These are phyloP conservation scores for Aspergillus clavatus DNA, from an alignment of 2,329 filamentous ascomycete species.

Conservation along the genomic window DNA sequence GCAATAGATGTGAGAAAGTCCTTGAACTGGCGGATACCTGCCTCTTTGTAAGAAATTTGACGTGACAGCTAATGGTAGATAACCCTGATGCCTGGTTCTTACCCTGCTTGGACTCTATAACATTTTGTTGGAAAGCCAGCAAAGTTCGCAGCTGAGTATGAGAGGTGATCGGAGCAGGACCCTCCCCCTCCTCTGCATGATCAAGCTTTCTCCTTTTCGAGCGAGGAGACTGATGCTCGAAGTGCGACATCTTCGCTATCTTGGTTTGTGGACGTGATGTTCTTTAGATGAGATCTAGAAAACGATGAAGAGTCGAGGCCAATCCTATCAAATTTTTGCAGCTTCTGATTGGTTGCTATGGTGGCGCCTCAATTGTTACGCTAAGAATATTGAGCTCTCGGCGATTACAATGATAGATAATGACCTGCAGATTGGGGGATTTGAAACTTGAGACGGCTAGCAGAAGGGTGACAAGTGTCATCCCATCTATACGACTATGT, in stretches of 20 bases:
- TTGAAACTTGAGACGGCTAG: no score
- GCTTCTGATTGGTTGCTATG: conserved; percentile 12
- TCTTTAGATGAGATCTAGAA: conserved; percentile 6
- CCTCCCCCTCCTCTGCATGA: conserved; percentile 14
- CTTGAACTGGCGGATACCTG: conserved; percentile 43
- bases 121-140: conserved; percentile 66
- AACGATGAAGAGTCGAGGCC: conserved; percentile 1
- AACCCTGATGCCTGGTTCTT: conserved; percentile 40
- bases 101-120: conserved; percentile 55
- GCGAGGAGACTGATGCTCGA: conserved; percentile 30
- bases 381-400: no score
- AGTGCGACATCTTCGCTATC: conserved; percentile 28
- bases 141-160: conserved; percentile 64
- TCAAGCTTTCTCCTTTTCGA: conserved; percentile 41
- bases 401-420: no score
- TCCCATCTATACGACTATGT: no score
- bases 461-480: no score
- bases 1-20: conserved; percentile 40
- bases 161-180: conserved; percentile 34
- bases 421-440: no score
- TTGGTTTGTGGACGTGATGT: conserved; percentile 16
- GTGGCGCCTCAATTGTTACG: neutral
- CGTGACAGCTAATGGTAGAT: neutral
- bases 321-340: conserved; percentile 18
- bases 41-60: neutral